Percentiles rank a stretch among this genome's conserved stretches.
Conservation (phyloP, 768 basidiomycete genomes). For the Hypholoma fasciculare region DNA sequence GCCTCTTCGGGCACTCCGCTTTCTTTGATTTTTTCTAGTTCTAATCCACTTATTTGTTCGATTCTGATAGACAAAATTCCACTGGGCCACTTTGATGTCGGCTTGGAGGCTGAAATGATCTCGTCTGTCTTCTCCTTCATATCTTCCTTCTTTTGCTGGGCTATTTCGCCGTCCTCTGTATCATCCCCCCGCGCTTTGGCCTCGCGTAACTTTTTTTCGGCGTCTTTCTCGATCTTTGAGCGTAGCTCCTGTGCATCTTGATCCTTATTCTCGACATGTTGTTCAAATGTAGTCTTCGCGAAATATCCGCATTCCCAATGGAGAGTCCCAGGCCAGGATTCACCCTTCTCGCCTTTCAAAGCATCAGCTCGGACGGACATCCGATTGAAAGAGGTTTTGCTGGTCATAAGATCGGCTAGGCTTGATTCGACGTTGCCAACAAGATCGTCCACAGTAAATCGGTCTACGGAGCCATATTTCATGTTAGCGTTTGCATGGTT, state of each 20-base stretch:
- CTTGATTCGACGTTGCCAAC: constrained; percentile 48
- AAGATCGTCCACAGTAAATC: constrained; percentile 47
- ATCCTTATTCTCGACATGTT: constrained; percentile 30
- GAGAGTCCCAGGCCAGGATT: constrained; percentile 36
- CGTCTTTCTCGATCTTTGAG: constrained; percentile 33
- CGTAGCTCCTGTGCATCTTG: constrained; percentile 38
- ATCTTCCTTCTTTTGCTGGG: constrained; percentile 38
- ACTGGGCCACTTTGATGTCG: constrained; percentile 61
- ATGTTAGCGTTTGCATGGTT: neutral
- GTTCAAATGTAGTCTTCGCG: constrained; percentile 43
- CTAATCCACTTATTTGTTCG: constrained; percentile 65
- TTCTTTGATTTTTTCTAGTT: constrained; percentile 52
- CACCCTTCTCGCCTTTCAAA: constrained; percentile 34
- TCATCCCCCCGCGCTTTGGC: constrained; percentile 22
- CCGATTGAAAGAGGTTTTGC: constrained; percentile 40
- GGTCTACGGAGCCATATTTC: constrained; percentile 27
- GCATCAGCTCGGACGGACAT: constrained; percentile 47
- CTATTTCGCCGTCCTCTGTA: constrained; percentile 26
- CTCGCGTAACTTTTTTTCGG: constrained; percentile 53
- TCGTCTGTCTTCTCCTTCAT: constrained; percentile 36
- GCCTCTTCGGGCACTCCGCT: constrained; percentile 54
- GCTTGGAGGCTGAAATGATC: constrained; percentile 45
- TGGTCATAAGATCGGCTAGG: constrained; percentile 33
- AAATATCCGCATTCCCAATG: constrained; percentile 55
- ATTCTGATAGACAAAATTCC: constrained; percentile 68